Percentiles rank a stretch among this genome's conserved stretches.
phyloP scores from a whole-genome alignment of 192 early-diverging fungal genomes.

The Allomyces arbusculus region DNA sequence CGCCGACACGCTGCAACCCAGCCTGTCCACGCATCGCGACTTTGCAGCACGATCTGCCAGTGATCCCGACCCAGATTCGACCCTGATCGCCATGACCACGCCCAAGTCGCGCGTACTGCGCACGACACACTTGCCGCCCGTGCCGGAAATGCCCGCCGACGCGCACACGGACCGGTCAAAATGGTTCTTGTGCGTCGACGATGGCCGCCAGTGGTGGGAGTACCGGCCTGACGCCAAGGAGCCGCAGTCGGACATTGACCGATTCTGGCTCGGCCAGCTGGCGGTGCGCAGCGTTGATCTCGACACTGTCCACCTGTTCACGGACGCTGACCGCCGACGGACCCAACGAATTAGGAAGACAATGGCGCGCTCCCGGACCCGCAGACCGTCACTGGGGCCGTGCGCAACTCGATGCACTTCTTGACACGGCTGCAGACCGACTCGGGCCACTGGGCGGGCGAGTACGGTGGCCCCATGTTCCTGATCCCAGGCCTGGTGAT shows the following conservation, averaged over 20 bases:
- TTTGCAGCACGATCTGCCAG: too few relatives aligned
- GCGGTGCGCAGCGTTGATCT: slow-evolving; percentile 12
- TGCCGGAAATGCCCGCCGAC: neutral
- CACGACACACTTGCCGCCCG: neutral
- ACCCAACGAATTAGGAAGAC: slow-evolving; percentile 16
- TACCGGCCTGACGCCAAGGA: slow-evolving; percentile 29
- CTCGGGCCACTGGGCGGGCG: slow-evolving; percentile 77
- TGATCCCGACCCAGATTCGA: too few relatives aligned
- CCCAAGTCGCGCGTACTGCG: too few relatives aligned
- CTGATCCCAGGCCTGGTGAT: slow-evolving; percentile 79
- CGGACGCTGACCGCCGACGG: neutral
- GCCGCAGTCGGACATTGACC: slow-evolving; percentile 61
- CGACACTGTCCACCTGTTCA: neutral
- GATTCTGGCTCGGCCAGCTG: slow-evolving; percentile 72
- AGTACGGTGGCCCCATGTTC: slow-evolving; percentile 96
- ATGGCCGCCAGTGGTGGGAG: slow-evolving; percentile 85
- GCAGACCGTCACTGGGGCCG: slow-evolving; percentile 50
- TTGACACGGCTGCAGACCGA: slow-evolving; percentile 65
- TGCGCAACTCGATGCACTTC: slow-evolving; percentile 84
- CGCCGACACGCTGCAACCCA: too few relatives aligned
- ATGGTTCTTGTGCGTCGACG: slow-evolving; percentile 69
- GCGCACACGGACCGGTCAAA: slow-evolving; percentile 48
- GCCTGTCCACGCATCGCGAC: too few relatives aligned
- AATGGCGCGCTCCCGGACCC: slow-evolving; percentile 30
- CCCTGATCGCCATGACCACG: too few relatives aligned